phyloP scores from a whole-genome alignment of 176 grass and related monocot genomes.

The Oryza rufipogon region DNA sequence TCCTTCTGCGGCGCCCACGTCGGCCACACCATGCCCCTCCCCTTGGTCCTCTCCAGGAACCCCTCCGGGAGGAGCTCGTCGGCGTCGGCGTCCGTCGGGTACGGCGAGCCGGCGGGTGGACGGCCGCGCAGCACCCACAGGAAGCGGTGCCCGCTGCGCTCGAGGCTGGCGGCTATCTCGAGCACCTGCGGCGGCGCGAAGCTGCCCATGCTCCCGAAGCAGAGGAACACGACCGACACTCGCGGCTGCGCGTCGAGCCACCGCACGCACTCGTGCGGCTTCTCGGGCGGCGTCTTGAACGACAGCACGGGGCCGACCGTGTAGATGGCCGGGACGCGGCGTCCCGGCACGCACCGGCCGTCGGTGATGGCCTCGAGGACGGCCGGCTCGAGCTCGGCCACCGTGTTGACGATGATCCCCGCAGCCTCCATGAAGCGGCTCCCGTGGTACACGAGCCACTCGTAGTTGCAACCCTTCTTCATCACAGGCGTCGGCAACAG shows the following conservation, averaged over 20 bases:
- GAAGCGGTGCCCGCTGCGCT: no score
- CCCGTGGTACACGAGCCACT: constrained; percentile 50
- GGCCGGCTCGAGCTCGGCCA: constrained; percentile 48
- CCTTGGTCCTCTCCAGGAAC: no score
- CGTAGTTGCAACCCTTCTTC: constrained; percentile 53
- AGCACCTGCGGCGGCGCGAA: constrained; percentile 11
- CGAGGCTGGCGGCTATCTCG: no score
- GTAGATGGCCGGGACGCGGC: constrained; percentile 43
- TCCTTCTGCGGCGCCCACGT: constrained; percentile 51
- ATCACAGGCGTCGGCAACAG: constrained; percentile 43
- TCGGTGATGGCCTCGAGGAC: constrained; percentile 38
- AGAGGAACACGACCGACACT: constrained; percentile 63
- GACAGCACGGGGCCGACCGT: constrained; percentile 57
- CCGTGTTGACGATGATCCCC: constrained; percentile 66
- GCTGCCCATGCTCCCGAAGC: constrained; percentile 76
- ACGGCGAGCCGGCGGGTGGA: no score
- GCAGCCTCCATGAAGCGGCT: constrained; percentile 46
- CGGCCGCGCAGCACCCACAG: no score
- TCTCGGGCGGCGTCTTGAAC: not conserved
- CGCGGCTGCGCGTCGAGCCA: constrained; percentile 64
- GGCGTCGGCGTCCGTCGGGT: no score
- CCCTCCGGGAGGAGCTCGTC: no score
- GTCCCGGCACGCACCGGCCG: constrained; percentile 34
- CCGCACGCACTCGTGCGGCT: constrained; percentile 55
- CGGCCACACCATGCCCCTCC: no score